phyloP scores from a whole-genome alignment of 106 monocot genomes.

The Chionographis japonica region DNA sequence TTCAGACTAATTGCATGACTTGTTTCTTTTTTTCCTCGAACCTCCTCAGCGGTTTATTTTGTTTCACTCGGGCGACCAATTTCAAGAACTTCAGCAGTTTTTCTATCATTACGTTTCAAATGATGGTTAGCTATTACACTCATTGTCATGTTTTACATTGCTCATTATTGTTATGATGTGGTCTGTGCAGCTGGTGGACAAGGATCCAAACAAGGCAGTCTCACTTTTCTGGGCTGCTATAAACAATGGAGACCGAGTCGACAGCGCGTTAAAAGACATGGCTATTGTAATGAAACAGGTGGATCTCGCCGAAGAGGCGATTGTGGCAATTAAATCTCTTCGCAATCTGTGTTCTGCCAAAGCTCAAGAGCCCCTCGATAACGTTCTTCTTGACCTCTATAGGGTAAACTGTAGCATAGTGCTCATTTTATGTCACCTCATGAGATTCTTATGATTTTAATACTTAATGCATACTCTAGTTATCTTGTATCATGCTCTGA shows the following conservation, averaged over 20 bases:
- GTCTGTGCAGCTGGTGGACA: conserved; percentile 22
- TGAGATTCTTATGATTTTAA: background rate
- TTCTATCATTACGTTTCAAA: no score
- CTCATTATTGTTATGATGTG: background rate
- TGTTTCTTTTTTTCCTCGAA: no score
- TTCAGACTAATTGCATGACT: no score
- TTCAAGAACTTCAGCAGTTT: no score
- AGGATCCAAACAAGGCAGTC: conserved; percentile 27
- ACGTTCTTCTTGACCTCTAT: conserved; percentile 37
- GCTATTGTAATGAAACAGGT: conserved; percentile 23
- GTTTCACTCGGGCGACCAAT: no score
- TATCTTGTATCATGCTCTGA: no score
- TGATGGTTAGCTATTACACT: no score
- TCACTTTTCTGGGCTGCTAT: conserved; percentile 38
- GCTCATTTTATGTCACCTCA: background rate
- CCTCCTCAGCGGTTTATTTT: no score
- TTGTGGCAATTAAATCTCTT: conserved; percentile 41
- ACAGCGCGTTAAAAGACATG: conserved; percentile 51
- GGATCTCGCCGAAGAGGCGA: conserved; percentile 32
- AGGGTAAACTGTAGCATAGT: conserved; percentile 13
- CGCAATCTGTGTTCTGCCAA: conserved; percentile 20
- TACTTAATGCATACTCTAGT: no score
- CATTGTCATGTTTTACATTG: background rate
- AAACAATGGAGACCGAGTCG: conserved; percentile 31
- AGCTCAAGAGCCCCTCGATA: conserved; percentile 36